phyloP scores from a whole-genome alignment of 163 green algal genomes.

The Smithsoniella earleae region DNA sequence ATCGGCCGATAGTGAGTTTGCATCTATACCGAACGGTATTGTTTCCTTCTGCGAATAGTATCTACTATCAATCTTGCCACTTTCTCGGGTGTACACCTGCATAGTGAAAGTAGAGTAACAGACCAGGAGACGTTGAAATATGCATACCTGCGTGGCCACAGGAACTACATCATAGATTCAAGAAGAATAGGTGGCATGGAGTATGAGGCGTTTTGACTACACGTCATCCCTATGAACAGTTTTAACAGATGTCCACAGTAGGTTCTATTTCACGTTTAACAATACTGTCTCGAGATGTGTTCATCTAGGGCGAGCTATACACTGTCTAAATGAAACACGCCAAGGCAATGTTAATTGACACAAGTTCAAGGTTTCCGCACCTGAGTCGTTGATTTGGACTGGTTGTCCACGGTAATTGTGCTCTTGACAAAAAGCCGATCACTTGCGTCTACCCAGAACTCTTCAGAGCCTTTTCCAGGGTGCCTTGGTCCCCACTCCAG shows the following conservation, averaged over 20 bases:
- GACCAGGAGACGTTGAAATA: no score
- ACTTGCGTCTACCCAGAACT: conserved; percentile 21
- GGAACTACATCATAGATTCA: neutral
- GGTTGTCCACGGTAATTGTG: neutral
- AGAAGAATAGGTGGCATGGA: neutral
- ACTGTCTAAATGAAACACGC: neutral
- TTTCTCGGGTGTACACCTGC: conserved; percentile 16
- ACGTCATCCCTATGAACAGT: no score
- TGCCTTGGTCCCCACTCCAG: neutral
- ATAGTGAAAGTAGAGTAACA: no score
- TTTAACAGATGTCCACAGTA: neutral
- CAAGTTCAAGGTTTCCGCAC: neutral
- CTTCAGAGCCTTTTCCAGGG: neutral
- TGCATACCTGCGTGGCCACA: no score
- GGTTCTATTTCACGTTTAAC: neutral
- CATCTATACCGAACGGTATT: conserved; percentile 21
- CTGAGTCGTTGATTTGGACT: neutral
- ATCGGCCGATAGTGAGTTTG: neutral
- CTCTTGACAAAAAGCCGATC: conserved; percentile 1
- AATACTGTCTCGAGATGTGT: neutral
- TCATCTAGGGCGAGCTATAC: neutral
- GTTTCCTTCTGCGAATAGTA: neutral
- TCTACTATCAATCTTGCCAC: neutral
- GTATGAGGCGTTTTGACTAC: no score
- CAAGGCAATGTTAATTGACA: neutral